Evolutionary conservation across 1,284 basidiomycete species (phyloP).

Genomic region (Rhodotorula mucilaginosa): DNA sequence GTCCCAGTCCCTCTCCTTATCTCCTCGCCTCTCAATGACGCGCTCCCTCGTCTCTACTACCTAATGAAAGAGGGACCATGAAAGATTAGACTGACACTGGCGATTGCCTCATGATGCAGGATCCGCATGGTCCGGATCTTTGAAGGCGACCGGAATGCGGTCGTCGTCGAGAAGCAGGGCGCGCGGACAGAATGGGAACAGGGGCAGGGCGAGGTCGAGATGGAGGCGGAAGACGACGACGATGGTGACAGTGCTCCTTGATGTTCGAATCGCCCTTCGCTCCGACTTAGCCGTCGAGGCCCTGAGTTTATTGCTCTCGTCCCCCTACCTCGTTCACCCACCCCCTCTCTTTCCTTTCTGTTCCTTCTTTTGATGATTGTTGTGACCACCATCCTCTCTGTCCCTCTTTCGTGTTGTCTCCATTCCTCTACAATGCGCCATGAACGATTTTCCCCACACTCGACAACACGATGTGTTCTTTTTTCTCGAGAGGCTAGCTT

Average conservation of each 20-base stretch:
- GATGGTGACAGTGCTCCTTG: slow-evolving; percentile 2
- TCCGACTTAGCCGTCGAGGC: too few species aligned
- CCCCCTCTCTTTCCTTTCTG: too few species aligned
- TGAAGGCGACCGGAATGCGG: slow-evolving; percentile 19
- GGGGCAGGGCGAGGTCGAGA: slow-evolving; percentile 38
- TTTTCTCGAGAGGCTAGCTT: neutral
- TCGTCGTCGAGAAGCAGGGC: slow-evolving; percentile 28
- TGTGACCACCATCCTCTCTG: too few species aligned
- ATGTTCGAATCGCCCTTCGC: too few species aligned
- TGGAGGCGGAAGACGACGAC: slow-evolving; percentile 16
- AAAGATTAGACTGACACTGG: neutral
- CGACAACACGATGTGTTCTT: neutral
- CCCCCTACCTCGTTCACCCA: too few species aligned
- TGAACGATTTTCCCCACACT: neutral
- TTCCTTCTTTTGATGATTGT: neutral
- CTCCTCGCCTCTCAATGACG: too few species aligned
- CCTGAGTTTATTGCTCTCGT: too few species aligned
- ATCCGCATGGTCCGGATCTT: slow-evolving; percentile 36
- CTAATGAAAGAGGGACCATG: neutral
- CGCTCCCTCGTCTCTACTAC: too few species aligned
- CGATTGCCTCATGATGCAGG: neutral
- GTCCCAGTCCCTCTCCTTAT: neutral
- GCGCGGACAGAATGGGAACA: slow-evolving; percentile 27
- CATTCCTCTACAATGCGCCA: neutral
- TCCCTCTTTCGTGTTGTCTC: neutral